Percentiles rank a stretch among this genome's conserved stretches.
Evolutionary conservation across 2,329 filamentous ascomycete genomes (phyloP).

Genomic region (Fusarium sp.): DNA sequence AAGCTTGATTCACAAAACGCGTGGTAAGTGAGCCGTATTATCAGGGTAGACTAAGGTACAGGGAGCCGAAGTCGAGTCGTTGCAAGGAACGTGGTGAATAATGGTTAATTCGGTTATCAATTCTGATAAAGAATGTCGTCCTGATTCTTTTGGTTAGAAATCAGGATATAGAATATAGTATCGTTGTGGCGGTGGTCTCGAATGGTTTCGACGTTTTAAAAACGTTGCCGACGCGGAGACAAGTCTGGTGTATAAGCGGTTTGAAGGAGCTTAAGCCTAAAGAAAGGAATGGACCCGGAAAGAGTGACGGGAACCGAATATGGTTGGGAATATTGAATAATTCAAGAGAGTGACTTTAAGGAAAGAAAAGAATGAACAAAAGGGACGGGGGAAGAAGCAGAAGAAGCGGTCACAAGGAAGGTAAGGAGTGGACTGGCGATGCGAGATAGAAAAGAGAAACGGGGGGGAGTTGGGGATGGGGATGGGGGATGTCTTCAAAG

Average conservation of each 20-base stretch:
- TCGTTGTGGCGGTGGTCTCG: conserved; percentile 39
- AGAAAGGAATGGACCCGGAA: conserved; percentile 61
- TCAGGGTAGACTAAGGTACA: conserved; percentile 19
- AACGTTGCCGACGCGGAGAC: conserved; percentile 29
- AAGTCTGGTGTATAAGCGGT: conserved; percentile 44
- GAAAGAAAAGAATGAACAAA: conserved; percentile 59
- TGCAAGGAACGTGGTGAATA: conserved; percentile 40
- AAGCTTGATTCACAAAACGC: conserved; percentile 26
- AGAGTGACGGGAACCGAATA: conserved; percentile 62
- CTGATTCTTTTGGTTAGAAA: conserved; percentile 41
- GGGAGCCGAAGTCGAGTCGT: conserved; percentile 20
- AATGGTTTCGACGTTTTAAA: conserved; percentile 35
- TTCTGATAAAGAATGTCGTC: conserved; percentile 49
- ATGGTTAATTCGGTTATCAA: conserved; percentile 30
- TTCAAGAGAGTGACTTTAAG: conserved; percentile 65
- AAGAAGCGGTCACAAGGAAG: conserved; percentile 54
- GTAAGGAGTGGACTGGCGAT: conserved; percentile 47
- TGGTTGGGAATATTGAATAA: conserved; percentile 46
- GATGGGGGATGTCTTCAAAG: conserved; percentile 50
- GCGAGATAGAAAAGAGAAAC: conserved; percentile 51
- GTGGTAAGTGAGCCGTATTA: conserved; percentile 26
- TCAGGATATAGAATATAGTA: conserved; percentile 33
- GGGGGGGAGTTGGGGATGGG: conserved; percentile 51
- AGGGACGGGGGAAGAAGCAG: conserved; percentile 50
- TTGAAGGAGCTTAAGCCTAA: conserved; percentile 48